These are phyloP conservation scores for Arthrobotrys conoides DNA, from an alignment of 2,329 filamentous ascomycete genomes.

Conservation along the genomic window DNA sequence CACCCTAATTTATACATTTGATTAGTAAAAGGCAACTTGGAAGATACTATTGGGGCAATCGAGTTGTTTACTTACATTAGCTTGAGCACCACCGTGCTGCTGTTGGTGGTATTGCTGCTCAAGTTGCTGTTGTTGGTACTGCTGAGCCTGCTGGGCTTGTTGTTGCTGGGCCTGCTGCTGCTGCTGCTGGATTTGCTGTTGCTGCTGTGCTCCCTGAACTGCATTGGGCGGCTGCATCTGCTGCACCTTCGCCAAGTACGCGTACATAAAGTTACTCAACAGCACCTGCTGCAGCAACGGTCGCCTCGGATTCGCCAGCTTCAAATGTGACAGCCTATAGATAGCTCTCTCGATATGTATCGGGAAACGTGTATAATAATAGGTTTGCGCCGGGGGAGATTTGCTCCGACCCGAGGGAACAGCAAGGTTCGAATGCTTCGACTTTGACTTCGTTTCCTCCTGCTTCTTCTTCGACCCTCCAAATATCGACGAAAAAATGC, in stretches of 20 bases:
- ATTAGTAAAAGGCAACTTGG: constrained; percentile 43
- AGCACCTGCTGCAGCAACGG: constrained; percentile 94
- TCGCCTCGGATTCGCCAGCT: constrained; percentile 94
- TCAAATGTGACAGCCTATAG: constrained; percentile 98
- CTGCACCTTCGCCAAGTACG: constrained; percentile 97
- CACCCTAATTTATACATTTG: constrained; percentile 41
- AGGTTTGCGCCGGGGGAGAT: constrained; percentile 77
- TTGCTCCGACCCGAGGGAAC: constrained; percentile 70
- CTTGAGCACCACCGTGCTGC: constrained; percentile 38
- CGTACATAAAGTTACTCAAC: constrained; percentile 99
- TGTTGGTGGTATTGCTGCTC: constrained; percentile 65
- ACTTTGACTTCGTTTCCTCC: constrained; percentile 44
- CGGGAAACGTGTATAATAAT: constrained; percentile 94
- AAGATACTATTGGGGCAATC: constrained; percentile 54
- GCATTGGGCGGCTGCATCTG: constrained; percentile 94
- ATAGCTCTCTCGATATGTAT: constrained; percentile 97
- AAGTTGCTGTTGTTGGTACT: constrained; percentile 67
- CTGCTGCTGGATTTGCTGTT: constrained; percentile 65
- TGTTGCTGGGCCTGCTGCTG: constrained; percentile 64
- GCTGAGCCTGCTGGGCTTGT: constrained; percentile 66
- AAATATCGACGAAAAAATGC: constrained; percentile 94
- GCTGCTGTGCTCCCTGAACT: constrained; percentile 71
- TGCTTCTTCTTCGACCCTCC: constrained; percentile 87
- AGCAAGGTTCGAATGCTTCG: constrained; percentile 79
- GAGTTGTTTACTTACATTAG: constrained; percentile 55